A percentile compares a stretch with the other conserved stretches of the same genome.
phyloP scores from a whole-genome alignment of 1,284 basidiomycete genomes.

The Marasmius fiardii region DNA sequence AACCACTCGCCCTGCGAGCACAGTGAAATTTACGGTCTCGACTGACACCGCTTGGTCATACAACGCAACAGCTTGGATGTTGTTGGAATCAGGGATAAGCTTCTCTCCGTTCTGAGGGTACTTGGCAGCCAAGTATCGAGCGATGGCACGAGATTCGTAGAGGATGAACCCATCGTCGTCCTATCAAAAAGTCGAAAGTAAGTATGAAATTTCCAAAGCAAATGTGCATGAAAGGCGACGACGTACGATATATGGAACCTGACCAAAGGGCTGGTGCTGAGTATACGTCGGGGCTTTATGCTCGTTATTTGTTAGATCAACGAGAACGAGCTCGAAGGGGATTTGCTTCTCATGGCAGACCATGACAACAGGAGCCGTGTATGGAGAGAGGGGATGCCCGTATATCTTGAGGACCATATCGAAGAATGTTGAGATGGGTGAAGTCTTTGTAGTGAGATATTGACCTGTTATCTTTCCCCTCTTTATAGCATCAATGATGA shows the following conservation, averaged over 20 bases:
- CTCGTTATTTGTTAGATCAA: constrained; percentile 33
- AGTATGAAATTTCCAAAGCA: not conserved
- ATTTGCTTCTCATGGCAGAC: constrained; percentile 39
- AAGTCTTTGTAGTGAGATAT: too few species aligned
- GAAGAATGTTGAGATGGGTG: not conserved
- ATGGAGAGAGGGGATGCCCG: constrained; percentile 34
- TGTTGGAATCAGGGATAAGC: constrained; percentile 9
- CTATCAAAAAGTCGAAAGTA: constrained; percentile 5
- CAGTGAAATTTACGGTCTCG: constrained; percentile 8
- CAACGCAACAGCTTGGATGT: constrained; percentile 2
- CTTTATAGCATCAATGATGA: too few species aligned
- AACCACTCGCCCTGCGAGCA: not conserved
- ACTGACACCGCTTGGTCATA: constrained; percentile 9
- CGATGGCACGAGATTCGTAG: constrained; percentile 51
- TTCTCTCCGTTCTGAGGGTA: constrained; percentile 28
- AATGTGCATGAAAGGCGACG: not conserved
- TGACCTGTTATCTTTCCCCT: too few species aligned
- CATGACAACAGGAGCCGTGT: constrained; percentile 37
- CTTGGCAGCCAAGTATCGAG: constrained; percentile 39
- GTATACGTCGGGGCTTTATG: constrained; percentile 35
- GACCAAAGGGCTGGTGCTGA: constrained; percentile 47
- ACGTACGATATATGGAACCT: constrained; percentile 49
- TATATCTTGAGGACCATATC: constrained; percentile 40
- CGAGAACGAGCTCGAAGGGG: constrained; percentile 34
- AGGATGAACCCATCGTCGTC: constrained; percentile 38